These are phyloP conservation scores for Oryza glumipatula DNA, from an alignment of 176 grass and related monocot species.

Conservation along the genomic window DNA sequence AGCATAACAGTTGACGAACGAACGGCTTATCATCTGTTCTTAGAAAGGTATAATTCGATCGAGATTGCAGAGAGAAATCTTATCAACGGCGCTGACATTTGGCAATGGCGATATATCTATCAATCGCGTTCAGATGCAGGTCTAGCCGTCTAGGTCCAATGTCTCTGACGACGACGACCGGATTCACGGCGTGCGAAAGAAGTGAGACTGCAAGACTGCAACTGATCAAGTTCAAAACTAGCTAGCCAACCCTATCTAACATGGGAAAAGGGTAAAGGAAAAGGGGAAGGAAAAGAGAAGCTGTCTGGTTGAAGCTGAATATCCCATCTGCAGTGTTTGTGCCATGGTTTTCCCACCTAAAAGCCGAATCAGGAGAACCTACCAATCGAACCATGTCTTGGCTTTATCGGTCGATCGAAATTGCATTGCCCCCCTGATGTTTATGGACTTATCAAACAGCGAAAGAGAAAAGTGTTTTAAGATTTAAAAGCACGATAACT, in stretches of 20 bases:
- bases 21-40: background rate
- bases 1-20: background rate
- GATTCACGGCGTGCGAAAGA: too few relatives aligned
- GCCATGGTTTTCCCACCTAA: conserved; percentile 45
- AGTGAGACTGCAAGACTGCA: background rate
- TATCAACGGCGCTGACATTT: background rate
- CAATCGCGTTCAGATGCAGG: background rate
- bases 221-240: background rate
- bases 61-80: background rate
- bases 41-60: background rate
- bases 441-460: background rate
- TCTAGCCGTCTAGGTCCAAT: too few relatives aligned
- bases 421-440: background rate
- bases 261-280: background rate
- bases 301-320: background rate
- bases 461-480: background rate
- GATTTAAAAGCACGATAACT: background rate
- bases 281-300: background rate
- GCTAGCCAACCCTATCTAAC: conserved; percentile 57
- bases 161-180: background rate
- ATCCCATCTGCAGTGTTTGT: background rate
- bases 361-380: conserved; percentile 33
- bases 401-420: conserved; percentile 4
- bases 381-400: background rate
- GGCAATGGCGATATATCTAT: background rate